Conservation (phyloP, 2,329 filamentous ascomycete genomes). For the Colletotrichum australisinense region DNA sequence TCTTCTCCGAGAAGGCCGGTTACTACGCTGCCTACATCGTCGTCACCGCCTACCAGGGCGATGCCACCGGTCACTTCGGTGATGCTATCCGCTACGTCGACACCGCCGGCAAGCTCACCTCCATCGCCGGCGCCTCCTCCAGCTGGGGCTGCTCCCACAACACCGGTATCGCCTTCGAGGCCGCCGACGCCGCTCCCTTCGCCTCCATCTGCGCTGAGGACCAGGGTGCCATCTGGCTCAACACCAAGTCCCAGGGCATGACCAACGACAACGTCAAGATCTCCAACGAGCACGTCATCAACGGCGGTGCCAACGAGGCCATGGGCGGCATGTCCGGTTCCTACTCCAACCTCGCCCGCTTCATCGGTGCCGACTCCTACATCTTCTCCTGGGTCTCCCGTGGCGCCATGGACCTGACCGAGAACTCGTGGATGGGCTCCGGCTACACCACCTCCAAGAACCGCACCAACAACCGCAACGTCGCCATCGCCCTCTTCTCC, state of each 20-base stretch:
- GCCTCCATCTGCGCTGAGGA: conserved; percentile 71
- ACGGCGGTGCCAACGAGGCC: conserved; percentile 67
- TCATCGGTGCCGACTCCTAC: conserved; percentile 62
- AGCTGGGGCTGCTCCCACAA: conserved; percentile 74
- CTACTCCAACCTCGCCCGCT: conserved; percentile 67
- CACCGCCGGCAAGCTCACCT: conserved; percentile 61
- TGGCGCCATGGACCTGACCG: conserved; percentile 64
- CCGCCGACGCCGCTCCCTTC: conserved; percentile 67
- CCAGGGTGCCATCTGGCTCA: conserved; percentile 73
- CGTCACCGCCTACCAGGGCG: conserved; percentile 67
- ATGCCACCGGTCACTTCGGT: conserved; percentile 66
- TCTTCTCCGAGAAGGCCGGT: conserved; percentile 65
- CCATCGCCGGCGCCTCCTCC: conserved; percentile 63
- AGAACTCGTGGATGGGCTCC: conserved; percentile 67
- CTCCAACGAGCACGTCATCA: conserved; percentile 71
- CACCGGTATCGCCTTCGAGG: conserved; percentile 72
- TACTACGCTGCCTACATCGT: conserved; percentile 73
- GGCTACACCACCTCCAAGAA: conserved; percentile 64
- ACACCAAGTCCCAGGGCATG: conserved; percentile 70
- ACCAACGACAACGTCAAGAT: conserved; percentile 64
- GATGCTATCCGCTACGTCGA: conserved; percentile 60
- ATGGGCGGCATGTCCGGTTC: conserved; percentile 74
- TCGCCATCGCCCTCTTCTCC: conserved; percentile 66
- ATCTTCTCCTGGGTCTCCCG: conserved; percentile 73
- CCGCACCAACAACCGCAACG: conserved; percentile 68